Conservation (phyloP, 768 basidiomycete species). For the Lactifluus echinatus region DNA sequence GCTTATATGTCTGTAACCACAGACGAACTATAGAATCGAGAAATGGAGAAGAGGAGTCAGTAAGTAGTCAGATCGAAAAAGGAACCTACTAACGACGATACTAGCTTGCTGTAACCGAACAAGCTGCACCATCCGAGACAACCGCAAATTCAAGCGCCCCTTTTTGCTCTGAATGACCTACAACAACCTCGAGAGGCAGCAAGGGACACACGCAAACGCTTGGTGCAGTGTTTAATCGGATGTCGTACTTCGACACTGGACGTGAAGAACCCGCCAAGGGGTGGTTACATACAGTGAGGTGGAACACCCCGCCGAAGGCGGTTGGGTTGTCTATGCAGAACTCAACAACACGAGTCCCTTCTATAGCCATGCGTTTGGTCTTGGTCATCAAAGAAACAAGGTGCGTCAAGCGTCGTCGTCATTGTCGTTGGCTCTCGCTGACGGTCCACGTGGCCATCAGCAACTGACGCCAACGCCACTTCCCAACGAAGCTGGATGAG, state of each 20-base stretch:
- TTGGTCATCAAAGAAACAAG: conserved; percentile 32
- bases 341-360: conserved; percentile 81
- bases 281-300: conserved; percentile 62
- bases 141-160: no score
- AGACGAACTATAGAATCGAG: no score
- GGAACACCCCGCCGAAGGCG: conserved; percentile 39
- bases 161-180: no score
- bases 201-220: neutral
- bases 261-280: conserved; percentile 71
- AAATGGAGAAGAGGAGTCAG: no score
- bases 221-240: conserved; percentile 61
- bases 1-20: no score
- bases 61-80: no score
- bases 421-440: conserved; percentile 9
- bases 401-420: conserved; percentile 35
- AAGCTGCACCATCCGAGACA: no score
- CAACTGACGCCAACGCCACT: conserved; percentile 10
- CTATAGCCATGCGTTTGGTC: conserved; percentile 58
- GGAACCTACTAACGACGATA: no score
- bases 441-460: conserved; percentile 15
- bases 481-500: conserved; percentile 30
- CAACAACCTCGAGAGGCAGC: no score
- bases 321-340: conserved; percentile 81
- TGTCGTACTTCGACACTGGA: conserved; percentile 58
- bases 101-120: no score